Evolutionary conservation across 306 rosid genomes (phyloP), one percentile per base, ranked within the genome.

Genomic region (Herpetospermum pedunculosum): DNA sequence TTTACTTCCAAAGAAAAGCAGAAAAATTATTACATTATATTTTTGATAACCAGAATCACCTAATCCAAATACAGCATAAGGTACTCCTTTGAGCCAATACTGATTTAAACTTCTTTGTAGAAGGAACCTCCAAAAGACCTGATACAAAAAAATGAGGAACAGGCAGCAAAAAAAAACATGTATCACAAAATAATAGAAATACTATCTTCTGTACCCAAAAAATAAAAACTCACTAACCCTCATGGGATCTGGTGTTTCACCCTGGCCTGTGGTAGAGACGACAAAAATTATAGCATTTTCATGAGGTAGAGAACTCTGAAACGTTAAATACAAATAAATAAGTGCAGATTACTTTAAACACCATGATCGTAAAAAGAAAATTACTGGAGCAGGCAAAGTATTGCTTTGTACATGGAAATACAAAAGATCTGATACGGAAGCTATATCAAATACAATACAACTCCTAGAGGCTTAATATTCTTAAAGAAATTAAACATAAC

Each of bases 201-300:
- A 55, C 38, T 38, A 21, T 52, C 29, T 34, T 26, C 34, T 38
- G 47, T 7, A 16, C 49, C 64, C 40, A 25, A 74, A 26, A 73
- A 23, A 30, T 29, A 47, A 37, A 38, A 26, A 50, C 19, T 23
- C 35, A 40, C 67, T 35, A 78, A 91, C 97, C 97, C 87, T 91
- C 94, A 93, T 89, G 77, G 98, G 72, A 85, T 89, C 91, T 30
- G 97, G 97, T 67, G 96, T 43, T 73, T 94, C 97, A 10, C 98
- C 98, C 83, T 94, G 98, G 76, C 98, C 97, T 2, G 98, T 91
- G 59, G 98, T 94, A 55, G 97, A 94, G 81, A 91, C 97, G 73
- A 94, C 92, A 80, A 94, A 91, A 84, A 89, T 76, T 59, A 88
- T 85, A 78, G 90, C 86, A 32, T 74, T 84, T 78, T 91, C 97